Conservation (phyloP, 1,284 basidiomycete species). For the Leccinum pseudoinsigne region DNA sequence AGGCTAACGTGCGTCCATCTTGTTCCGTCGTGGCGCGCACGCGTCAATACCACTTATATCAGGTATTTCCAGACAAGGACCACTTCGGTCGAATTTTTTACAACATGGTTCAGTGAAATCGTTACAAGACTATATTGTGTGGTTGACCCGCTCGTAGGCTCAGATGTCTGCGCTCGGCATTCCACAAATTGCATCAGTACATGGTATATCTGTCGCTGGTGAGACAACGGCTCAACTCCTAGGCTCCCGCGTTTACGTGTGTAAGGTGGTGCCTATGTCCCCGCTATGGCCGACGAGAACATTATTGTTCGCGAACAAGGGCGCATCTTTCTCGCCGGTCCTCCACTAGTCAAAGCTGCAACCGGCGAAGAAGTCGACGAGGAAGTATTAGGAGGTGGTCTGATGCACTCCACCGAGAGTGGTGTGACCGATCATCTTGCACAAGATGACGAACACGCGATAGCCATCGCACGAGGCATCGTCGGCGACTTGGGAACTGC, state of each 20-base stretch:
- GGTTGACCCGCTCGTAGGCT: constrained; percentile 48
- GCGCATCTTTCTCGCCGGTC: constrained; percentile 94
- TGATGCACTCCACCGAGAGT: constrained; percentile 93
- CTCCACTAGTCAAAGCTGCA: constrained; percentile 93
- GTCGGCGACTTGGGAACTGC: constrained; percentile 78
- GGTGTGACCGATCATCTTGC: constrained; percentile 95
- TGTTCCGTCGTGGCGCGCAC: not conserved
- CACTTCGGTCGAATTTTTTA: constrained; percentile 98
- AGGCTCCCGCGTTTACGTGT: constrained; percentile 12
- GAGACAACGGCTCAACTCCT: constrained; percentile 14
- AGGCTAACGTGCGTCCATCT: constrained; percentile 69
- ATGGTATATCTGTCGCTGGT: constrained; percentile 92
- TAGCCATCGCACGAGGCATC: constrained; percentile 81
- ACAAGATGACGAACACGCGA: constrained; percentile 85
- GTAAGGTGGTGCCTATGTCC: constrained; percentile 86
- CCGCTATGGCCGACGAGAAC: constrained; percentile 96
- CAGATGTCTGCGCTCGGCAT: constrained; percentile 91
- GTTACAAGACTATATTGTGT: constrained; percentile 3
- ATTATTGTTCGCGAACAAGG: constrained; percentile 95
- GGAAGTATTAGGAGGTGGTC: constrained; percentile 87
- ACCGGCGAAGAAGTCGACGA: constrained; percentile 94
- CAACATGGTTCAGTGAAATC: constrained; percentile 72
- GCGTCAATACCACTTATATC: constrained; percentile 15
- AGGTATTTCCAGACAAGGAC: constrained; percentile 84
- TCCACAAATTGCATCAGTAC: constrained; percentile 91